Percentiles rank a stretch among this genome's conserved stretches.
phyloP scores from a whole-genome alignment of 495 filamentous ascomycete species.

The Talaromyces adpressus region DNA sequence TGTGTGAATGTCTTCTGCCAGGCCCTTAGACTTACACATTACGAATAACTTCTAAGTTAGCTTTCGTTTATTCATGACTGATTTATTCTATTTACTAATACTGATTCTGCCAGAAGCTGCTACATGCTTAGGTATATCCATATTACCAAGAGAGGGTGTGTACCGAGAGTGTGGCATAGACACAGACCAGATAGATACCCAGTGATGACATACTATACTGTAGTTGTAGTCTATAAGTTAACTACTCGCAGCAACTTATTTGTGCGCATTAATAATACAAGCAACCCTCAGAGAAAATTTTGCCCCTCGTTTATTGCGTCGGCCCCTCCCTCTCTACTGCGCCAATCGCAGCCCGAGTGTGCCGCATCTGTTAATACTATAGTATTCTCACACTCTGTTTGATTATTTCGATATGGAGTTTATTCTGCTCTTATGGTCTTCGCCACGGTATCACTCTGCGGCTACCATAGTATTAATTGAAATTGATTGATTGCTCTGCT shows the following conservation, averaged over 20 bases:
- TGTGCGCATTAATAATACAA: slow-evolving; percentile 4
- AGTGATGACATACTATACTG: not conserved
- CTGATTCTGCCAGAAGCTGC: not conserved
- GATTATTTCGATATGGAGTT: no score
- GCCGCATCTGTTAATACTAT: not conserved
- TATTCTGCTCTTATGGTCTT: no score
- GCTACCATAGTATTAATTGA: no score
- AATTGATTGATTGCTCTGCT: no score
- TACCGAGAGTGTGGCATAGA: no score
- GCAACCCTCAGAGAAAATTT: not conserved
- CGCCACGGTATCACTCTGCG: no score
- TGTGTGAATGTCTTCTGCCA: no score
- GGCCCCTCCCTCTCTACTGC: not conserved
- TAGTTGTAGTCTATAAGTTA: no score
- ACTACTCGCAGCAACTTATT: not conserved
- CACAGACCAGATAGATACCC: no score
- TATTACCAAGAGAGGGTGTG: no score
- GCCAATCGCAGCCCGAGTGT: slow-evolving; percentile 1
- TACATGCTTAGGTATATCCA: no score
- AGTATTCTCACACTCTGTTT: not conserved
- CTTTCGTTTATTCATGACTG: no score
- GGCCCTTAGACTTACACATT: not conserved
- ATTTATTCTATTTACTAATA: not conserved
- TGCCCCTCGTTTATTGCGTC: slow-evolving; percentile 8
- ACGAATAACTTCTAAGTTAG: not conserved